Percentiles rank a stretch among this genome's conserved stretches.
phyloP scores from a whole-genome alignment of 1,139 yeast species.

The Diutina neorugosa region DNA sequence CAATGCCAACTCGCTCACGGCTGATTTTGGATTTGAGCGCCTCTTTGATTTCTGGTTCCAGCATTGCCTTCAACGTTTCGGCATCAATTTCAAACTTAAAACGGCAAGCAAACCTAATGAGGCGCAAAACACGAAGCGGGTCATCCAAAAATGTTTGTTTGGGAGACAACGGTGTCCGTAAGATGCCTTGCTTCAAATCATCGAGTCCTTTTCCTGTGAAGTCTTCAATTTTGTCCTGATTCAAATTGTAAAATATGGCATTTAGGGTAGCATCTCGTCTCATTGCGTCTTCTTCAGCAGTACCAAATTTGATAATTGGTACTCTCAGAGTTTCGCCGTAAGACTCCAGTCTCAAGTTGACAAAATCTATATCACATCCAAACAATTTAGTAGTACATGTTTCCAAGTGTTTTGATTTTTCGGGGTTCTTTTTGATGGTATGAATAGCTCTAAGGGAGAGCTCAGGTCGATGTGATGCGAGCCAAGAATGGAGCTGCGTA shows the following conservation, averaged over 20 bases:
- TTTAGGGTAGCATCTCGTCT: constrained; percentile 92
- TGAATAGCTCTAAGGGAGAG: constrained; percentile 42
- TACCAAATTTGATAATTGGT: constrained; percentile 69
- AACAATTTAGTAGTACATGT: constrained; percentile 86
- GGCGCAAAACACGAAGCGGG: constrained; percentile 76
- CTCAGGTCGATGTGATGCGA: constrained; percentile 28
- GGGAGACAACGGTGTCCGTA: constrained; percentile 84
- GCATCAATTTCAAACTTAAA: constrained; percentile 57
- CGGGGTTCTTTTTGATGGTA: constrained; percentile 85
- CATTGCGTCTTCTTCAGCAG: constrained; percentile 83
- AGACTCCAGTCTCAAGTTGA: constrained; percentile 77
- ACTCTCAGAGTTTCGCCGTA: constrained; percentile 76
- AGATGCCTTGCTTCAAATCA: constrained; percentile 57
- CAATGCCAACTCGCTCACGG: constrained; percentile 84
- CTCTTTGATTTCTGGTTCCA: constrained; percentile 37
- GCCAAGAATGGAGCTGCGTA: constrained; percentile 42
- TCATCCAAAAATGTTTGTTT: constrained; percentile 81
- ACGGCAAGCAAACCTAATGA: constrained; percentile 76
- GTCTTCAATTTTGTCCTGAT: constrained; percentile 63
- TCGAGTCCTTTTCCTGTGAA: constrained; percentile 62
- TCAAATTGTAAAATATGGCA: constrained; percentile 79
- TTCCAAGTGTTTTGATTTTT: constrained; percentile 88
- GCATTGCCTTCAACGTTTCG: constrained; percentile 57
- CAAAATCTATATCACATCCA: constrained; percentile 82
- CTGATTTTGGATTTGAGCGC: constrained; percentile 68